These are phyloP conservation scores for Oidiodendron maius DNA, from an alignment of 495 filamentous ascomycete genomes.

Conservation along the genomic window DNA sequence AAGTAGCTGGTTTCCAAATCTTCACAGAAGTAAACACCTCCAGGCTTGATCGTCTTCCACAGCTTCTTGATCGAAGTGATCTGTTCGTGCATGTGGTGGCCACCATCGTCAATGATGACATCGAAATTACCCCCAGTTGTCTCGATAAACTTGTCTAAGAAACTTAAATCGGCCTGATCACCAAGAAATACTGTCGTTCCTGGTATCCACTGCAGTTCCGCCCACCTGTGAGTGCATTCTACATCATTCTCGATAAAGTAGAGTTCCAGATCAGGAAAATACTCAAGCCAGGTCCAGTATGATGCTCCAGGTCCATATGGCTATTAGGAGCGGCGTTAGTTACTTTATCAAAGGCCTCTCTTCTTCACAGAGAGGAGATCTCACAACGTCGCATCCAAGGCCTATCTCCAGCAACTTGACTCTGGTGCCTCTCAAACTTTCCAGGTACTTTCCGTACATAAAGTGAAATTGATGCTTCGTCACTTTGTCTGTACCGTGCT, in stretches of 20 bases:
- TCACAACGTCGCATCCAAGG: too few species aligned
- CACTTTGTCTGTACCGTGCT: too few species aligned
- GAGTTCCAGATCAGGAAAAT: constrained; percentile 9
- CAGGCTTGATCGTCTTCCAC: constrained; percentile 6
- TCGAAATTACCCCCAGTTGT: constrained; percentile 10
- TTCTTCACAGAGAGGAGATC: too few species aligned
- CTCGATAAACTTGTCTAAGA: constrained; percentile 9
- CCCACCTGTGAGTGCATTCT: constrained; percentile 10
- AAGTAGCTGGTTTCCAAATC: constrained; percentile 7
- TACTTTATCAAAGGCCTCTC: too few species aligned
- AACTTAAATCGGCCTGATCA: constrained; percentile 5
- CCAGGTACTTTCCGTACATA: too few species aligned
- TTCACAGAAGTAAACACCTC: constrained; percentile 15
- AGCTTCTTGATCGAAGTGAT: constrained; percentile 6
- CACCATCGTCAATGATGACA: constrained; percentile 15
- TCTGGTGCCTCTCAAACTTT: too few species aligned
- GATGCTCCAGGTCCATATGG: too few species aligned
- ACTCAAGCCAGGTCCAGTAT: too few species aligned
- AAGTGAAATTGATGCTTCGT: too few species aligned
- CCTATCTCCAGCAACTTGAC: too few species aligned
- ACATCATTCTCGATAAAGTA: constrained; percentile 16
- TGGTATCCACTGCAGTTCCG: background rate
- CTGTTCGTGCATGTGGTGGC: constrained; percentile 12
- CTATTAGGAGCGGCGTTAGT: too few species aligned
- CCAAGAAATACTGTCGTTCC: constrained; percentile 5